A percentile compares a stretch with the other conserved stretches of the same genome.
These are phyloP conservation scores for Penicillium verrucosum DNA, from an alignment of 2,329 filamentous ascomycete genomes.

Conservation along the genomic window DNA sequence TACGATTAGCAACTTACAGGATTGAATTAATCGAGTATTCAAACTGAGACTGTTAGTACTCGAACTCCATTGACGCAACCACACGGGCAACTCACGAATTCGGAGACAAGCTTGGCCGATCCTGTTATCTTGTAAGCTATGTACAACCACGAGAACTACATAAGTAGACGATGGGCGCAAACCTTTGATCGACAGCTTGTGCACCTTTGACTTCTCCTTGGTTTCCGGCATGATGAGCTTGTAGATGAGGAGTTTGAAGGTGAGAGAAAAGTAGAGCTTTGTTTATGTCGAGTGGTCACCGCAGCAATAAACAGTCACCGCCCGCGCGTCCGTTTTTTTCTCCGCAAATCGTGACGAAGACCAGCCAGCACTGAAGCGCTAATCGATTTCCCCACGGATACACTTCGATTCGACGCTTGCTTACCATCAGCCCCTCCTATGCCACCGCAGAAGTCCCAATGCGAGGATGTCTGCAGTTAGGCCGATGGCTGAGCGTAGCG, in stretches of 20 bases:
- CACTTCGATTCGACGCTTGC: slow-evolving; percentile 1
- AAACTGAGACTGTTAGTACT: slow-evolving; percentile 56
- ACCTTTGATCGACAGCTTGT: slow-evolving; percentile 73
- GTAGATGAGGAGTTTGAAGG: background rate
- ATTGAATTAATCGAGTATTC: slow-evolving; percentile 99
- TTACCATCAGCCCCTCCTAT: slow-evolving; percentile 22
- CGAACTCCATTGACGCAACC: slow-evolving; percentile 6
- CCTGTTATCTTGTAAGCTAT: slow-evolving; percentile 46
- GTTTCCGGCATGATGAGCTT: slow-evolving; percentile 42
- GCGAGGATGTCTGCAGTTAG: slow-evolving; percentile 48
- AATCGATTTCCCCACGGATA: slow-evolving; percentile 1
- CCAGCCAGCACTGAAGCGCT: background rate
- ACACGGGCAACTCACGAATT: slow-evolving; percentile 68
- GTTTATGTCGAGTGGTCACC: slow-evolving; percentile 39
- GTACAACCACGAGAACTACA: background rate
- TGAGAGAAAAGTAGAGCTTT: slow-evolving; percentile 21
- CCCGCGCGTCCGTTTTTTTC: slow-evolving; percentile 29
- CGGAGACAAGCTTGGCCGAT: slow-evolving; percentile 81
- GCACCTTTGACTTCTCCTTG: slow-evolving; percentile 77
- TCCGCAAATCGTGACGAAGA: slow-evolving; percentile 26
- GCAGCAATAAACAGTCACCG: slow-evolving; percentile 35
- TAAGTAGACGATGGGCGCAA: background rate
- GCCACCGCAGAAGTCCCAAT: slow-evolving; percentile 40
- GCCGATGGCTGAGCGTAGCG: slow-evolving; percentile 46
- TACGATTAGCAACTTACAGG: slow-evolving; percentile 56